Evolutionary conservation across 2,329 filamentous ascomycete species (phyloP).

Genomic region (Colletotrichum tofieldiae): DNA sequence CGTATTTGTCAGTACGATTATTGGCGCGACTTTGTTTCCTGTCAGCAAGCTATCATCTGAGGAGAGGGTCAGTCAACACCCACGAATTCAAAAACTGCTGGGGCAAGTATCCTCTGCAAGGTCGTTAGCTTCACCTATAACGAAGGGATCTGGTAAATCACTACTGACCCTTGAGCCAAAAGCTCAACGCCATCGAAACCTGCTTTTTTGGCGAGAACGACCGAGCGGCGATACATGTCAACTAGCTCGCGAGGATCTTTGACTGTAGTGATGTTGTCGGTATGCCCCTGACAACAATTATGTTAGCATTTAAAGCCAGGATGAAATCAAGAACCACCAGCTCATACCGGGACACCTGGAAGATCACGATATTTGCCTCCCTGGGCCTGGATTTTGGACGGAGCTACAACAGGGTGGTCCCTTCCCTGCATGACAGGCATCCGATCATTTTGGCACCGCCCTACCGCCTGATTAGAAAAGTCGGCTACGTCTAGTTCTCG

Average conservation of each 20-base stretch:
- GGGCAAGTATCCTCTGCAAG: slow-evolving; percentile 24
- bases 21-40: slow-evolving; percentile 54
- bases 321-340: not conserved
- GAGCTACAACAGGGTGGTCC: slow-evolving; percentile 3
- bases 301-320: not conserved
- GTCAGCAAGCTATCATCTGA: no score
- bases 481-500: no score
- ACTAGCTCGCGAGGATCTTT: slow-evolving; percentile 34
- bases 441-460: slow-evolving; percentile 26
- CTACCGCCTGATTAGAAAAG: not conserved
- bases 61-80: not conserved
- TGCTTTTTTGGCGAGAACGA: slow-evolving; percentile 49
- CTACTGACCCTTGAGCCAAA: slow-evolving; percentile 30
- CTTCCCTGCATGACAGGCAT: slow-evolving; percentile 19
- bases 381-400: slow-evolving; percentile 1
- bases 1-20: slow-evolving; percentile 64
- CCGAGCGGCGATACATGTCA: slow-evolving; percentile 42
- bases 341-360: slow-evolving; percentile 4
- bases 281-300: not conserved
- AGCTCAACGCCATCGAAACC: slow-evolving; percentile 66
- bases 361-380: slow-evolving; percentile 29
- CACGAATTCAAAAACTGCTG: slow-evolving; percentile 35
- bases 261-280: slow-evolving; percentile 22
- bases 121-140: not conserved
- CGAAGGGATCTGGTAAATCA: not conserved